Conservation (phyloP, 106 monocot genomes). For the Xerophyta viscosa region DNA sequence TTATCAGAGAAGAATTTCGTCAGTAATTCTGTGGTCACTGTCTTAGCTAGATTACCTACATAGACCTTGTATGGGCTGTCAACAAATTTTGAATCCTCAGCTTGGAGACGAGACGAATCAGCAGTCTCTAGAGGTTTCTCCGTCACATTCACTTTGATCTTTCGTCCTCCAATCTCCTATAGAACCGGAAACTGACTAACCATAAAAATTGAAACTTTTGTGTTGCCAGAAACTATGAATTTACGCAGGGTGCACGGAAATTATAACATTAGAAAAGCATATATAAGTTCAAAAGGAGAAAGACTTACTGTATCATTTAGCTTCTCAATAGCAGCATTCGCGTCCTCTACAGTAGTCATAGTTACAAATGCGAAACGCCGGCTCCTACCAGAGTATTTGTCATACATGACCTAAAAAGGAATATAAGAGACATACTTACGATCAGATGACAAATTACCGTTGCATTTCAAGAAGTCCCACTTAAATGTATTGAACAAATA, state of each 20-base stretch:
- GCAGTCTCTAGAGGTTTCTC: slow-evolving; percentile 56
- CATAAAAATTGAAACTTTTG: too few species aligned
- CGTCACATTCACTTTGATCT: slow-evolving; percentile 95
- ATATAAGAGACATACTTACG: too few species aligned
- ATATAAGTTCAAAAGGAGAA: too few species aligned
- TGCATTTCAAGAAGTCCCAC: too few species aligned
- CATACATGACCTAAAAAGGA: slow-evolving; percentile 79
- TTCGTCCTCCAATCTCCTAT: slow-evolving; percentile 86
- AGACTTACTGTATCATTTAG: slow-evolving; percentile 76
- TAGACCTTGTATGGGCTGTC: slow-evolving; percentile 97
- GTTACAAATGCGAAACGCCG: slow-evolving; percentile 96
- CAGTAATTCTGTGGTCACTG: slow-evolving; percentile 66
- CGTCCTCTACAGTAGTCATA: slow-evolving; percentile 72
- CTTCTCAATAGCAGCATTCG: slow-evolving; percentile 78
- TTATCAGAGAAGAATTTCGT: slow-evolving; percentile 77
- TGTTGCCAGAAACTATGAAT: too few species aligned
- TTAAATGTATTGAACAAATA: too few species aligned
- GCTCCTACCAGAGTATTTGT: too few species aligned
- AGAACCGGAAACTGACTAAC: too few species aligned
- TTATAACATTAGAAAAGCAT: too few species aligned
- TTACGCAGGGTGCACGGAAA: too few species aligned
- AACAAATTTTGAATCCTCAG: slow-evolving; percentile 65
- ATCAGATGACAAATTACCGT: too few species aligned
- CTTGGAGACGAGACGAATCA: slow-evolving; percentile 49
- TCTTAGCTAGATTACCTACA: slow-evolving; percentile 88